Evolutionary conservation across 2,329 filamentous ascomycete genomes (phyloP).

Genomic region (Aspergillus calidoustus): DNA sequence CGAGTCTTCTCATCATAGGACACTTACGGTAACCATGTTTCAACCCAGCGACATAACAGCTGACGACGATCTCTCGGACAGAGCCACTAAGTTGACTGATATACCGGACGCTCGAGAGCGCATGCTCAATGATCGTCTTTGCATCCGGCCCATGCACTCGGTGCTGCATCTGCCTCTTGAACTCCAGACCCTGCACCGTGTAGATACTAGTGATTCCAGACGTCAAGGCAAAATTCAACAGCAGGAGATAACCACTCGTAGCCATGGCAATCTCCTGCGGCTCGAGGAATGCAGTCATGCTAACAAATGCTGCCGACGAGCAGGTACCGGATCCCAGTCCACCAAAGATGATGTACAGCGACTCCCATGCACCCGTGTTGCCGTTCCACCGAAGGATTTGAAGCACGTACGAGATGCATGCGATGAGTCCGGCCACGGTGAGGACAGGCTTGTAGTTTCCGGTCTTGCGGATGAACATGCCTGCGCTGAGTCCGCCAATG

Average conservation of each 20-base stretch:
- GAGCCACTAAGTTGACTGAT: constrained; percentile 13
- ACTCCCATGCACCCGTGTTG: constrained; percentile 59
- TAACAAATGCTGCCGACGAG: constrained; percentile 55
- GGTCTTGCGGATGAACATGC: constrained; percentile 61
- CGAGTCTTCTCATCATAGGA: background rate
- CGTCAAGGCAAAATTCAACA: constrained; percentile 49
- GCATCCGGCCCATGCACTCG: constrained; percentile 36
- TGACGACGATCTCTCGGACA: constrained; percentile 15
- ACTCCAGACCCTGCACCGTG: constrained; percentile 42
- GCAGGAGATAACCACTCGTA: constrained; percentile 53
- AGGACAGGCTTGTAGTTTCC: constrained; percentile 64
- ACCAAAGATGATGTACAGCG: constrained; percentile 63
- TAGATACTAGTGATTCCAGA: constrained; percentile 46
- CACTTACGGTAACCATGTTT: constrained; percentile 20
- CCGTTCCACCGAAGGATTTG: constrained; percentile 64
- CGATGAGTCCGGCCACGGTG: constrained; percentile 55
- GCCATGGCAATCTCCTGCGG: constrained; percentile 55
- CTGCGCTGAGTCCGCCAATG: constrained; percentile 63
- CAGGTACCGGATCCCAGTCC: constrained; percentile 57
- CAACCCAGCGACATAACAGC: constrained; percentile 18
- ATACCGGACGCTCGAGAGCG: constrained; percentile 17
- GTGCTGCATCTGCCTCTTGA: constrained; percentile 37
- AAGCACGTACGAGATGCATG: constrained; percentile 57
- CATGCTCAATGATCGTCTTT: constrained; percentile 24
- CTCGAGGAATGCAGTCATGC: constrained; percentile 53